A percentile compares a stretch with the other conserved stretches of the same genome.
Conservation (phyloP, 2,329 filamentous ascomycete species). For the Chrysosporium queenslandicum region DNA sequence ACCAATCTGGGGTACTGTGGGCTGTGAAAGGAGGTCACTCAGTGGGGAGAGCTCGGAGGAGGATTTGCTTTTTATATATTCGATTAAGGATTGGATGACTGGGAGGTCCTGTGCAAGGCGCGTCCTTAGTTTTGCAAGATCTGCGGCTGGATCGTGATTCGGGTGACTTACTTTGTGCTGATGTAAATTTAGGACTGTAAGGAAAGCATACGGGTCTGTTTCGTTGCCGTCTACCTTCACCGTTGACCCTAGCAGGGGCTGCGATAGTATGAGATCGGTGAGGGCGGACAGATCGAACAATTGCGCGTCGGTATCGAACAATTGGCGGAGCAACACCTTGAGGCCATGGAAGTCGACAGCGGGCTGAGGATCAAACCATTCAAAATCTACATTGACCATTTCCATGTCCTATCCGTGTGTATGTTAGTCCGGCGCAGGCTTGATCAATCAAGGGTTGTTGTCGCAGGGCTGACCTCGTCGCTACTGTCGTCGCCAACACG, state of each 20-base stretch:
- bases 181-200: conserved; percentile 74
- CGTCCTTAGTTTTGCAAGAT: background rate
- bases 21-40: conserved; percentile 47
- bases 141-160: background rate
- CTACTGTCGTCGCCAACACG: conserved; percentile 33
- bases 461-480: conserved; percentile 30
- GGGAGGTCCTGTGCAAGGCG: conserved; percentile 64
- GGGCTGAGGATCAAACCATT: conserved; percentile 93
- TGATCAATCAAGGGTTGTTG: background rate
- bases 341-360: conserved; percentile 90
- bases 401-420: conserved; percentile 59
- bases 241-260: conserved; percentile 80
- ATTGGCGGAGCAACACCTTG: conserved; percentile 78
- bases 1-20: conserved; percentile 55
- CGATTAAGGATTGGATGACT: conserved; percentile 57
- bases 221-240: conserved; percentile 96
- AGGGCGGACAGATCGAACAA: conserved; percentile 81
- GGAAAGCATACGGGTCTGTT: conserved; percentile 81
- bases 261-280: conserved; percentile 74
- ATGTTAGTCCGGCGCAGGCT: background rate
- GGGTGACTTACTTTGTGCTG: conserved; percentile 51
- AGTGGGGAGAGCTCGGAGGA: conserved; percentile 48
- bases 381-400: conserved; percentile 90
- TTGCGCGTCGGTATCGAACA: conserved; percentile 78
- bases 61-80: conserved; percentile 56